Base-by-base conservation (phyloP, 306 rosid genomes). In the Biancaea sappan region DNA sequence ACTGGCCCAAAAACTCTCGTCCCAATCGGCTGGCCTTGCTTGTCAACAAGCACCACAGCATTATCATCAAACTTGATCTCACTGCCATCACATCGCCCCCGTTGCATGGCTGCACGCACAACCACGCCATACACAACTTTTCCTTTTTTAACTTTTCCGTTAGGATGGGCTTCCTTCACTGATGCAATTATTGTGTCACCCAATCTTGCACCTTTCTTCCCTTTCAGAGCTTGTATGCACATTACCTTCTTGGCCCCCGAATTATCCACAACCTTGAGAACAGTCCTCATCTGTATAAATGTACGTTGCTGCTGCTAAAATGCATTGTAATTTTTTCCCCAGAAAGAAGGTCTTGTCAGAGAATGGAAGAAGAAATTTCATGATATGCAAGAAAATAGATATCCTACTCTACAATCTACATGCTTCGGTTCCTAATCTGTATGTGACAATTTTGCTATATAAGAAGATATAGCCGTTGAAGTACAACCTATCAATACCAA, bases 21-120 rank as follows among this genome's bases (percentile, higher is more conserved):
- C n/a, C 98, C 97, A 32, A 88, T 88, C 10, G 98, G 96, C 64
- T 89, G 94, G 19, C 98, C 96, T 81, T 91, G 94, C 86, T 94
- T 94, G 89, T 94, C 94, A 16, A 90, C 93, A 19, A 90, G 89
- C 22, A 92, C 92, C 65, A 85, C 97, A 6, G 91, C 92, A 63
- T 92, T 90, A 70, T 92, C 97, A 75, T 92, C 96, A 72, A 92
- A 85, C 88, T 85, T 92, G 76, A 92, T 93, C 86, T 92, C 97
- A 41, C 97, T 94, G 72, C 98, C 96, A 61, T 94, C 96, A 40
- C 93, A 89, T 0, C 96, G 88, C 22, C 97, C 93, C 52, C 29
- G 63, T 72, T 81, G 97, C 97, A 89, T 87, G 2, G 96, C 91
- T 0, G 93, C 91, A 19, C 89, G 84, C 29, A 89, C 97, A 8